Base-by-base conservation (phyloP, 1,284 basidiomycete species). In the Papiliotrema laurentii region DNA sequence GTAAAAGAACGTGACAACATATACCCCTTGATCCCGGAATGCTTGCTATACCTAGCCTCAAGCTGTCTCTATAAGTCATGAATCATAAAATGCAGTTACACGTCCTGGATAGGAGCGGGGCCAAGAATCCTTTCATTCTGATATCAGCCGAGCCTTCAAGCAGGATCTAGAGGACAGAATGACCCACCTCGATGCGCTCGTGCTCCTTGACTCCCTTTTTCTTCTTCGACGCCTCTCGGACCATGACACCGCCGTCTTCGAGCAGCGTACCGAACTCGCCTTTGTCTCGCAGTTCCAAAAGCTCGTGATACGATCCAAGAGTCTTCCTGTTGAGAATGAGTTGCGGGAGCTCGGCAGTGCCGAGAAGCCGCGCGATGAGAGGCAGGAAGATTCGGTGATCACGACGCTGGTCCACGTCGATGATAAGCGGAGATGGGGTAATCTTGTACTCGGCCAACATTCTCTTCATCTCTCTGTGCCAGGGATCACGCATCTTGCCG, bases 381-480 rank as follows among this genome's bases (percentile, higher is more conserved):
- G 80, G 79, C 1, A 72, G 61, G 44, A 72, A 62, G 19, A 80
- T 65, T 7, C 78, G 73, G 11, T 75, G 77, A 64, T 84, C 83
- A 45, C 71, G 71, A 73, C 84, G 66, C 68, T 82, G 74, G 68
- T 90, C 87, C 27, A 88, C 79, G 45, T 89, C 85, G 51, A 91
- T 79, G 47, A 88, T 76, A 11, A 83, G 80, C 0, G 87, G 84
- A 0, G 78, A 66, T 6, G 88, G 88, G 1, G 72, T 73, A 45
- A 89, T 79, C 55, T 82, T 75, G 73, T 87, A 77, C 22, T 75
- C 75, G 0, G 75, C 66, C 3, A 91, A 71, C 10, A 85, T 76
- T 26, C 76, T 66, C 62, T 85, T 85, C 37, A 88, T 65, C 60
- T 88, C 86, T 37, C 87, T 80, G 47, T 66, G 61, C 55, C 56